Base-by-base conservation (phyloP, 108 stramenopile genomes). In the Skeletonema grethae region DNA sequence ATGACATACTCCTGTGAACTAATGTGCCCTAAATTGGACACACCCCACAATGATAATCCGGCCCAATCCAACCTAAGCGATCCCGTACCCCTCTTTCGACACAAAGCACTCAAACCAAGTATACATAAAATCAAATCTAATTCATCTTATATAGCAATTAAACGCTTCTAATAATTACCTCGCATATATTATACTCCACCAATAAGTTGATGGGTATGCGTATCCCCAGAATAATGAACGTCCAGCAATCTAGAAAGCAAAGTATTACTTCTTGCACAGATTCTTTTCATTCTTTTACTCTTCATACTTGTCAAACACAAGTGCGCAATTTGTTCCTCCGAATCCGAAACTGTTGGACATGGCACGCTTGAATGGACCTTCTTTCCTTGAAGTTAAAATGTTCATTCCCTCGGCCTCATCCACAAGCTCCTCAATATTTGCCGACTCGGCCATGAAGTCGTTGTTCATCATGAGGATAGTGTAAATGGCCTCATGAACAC, bases 331-430 rank as follows among this genome's bases (percentile, higher is more conserved):
- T 24, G 97, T 97, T 69, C 99, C 99, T 39, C 99, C 99, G 61
- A 99, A 99, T 69, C 99, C 99, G 78, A 99, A 99, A 69, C 96
- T 97, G 83, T 99, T 99, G 62, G 94, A 96, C 94, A 99, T 97
- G 62, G 91, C 93, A 63, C 95, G 85, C 57, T 72, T 85, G 86
- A 96, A 93, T 12, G 82, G 62, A n/a, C 95, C 95, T n/a, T 96
- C 95, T 73, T 96, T 91, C 84, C 91, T 79, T 68, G 87, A 67
- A 24, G 89, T 91, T 18, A 96, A 86, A 61, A 96, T 96, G 74
- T 86, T 90, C 95, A 96, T 91, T 16, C 95, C 95, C 79, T 97
- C 95, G 39, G 95, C 92, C 76, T 93, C 93, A 70, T 96, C 97
- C 20, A 93, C 94, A 29, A 94, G 76, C 28, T 95, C 90, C 13